These are phyloP conservation scores for Prunus mongolica DNA, from an alignment of 306 rosid genomes.

Conservation along the genomic window DNA sequence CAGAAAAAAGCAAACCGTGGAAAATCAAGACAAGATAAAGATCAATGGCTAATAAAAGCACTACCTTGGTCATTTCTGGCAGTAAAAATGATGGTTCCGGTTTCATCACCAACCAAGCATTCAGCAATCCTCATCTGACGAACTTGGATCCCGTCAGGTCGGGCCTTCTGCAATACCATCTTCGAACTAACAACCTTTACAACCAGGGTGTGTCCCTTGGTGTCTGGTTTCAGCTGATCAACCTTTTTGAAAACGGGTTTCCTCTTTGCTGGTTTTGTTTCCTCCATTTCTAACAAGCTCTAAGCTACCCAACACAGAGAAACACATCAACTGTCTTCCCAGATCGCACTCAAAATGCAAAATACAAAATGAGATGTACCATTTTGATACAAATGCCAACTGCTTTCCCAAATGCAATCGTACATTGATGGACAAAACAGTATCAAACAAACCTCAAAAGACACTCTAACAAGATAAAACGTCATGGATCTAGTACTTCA, in stretches of 20 bases:
- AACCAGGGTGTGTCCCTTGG: conserved; percentile 12
- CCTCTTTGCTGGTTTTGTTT: conserved; percentile 2
- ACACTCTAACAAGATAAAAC: neutral
- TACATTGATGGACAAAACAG: neutral
- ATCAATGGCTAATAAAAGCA: neutral
- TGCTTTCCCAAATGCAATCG: neutral
- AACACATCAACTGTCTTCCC: neutral
- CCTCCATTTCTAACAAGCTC: conserved; percentile 9
- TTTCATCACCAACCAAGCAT: conserved; percentile 18
- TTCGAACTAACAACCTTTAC: conserved; percentile 13
- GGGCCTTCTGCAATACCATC: conserved; percentile 19
- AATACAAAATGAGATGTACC: neutral
- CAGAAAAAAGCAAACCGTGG: neutral
- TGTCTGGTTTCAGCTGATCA: conserved; percentile 19
- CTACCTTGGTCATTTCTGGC: conserved; percentile 22
- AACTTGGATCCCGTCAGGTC: conserved; percentile 14
- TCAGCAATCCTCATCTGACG: conserved; percentile 19
- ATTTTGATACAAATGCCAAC: neutral
- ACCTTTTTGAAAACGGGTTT: conserved; percentile 23
- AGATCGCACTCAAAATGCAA: neutral
- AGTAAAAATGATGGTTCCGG: conserved; percentile 13
- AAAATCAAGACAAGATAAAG: neutral
- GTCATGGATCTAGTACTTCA: neutral
- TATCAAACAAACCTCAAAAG: neutral
- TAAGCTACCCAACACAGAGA: neutral